A percentile compares a stretch with the other conserved stretches of the same genome.
Conservation (phyloP, 1,284 basidiomycete species). For the Hymenochaete sp. region DNA sequence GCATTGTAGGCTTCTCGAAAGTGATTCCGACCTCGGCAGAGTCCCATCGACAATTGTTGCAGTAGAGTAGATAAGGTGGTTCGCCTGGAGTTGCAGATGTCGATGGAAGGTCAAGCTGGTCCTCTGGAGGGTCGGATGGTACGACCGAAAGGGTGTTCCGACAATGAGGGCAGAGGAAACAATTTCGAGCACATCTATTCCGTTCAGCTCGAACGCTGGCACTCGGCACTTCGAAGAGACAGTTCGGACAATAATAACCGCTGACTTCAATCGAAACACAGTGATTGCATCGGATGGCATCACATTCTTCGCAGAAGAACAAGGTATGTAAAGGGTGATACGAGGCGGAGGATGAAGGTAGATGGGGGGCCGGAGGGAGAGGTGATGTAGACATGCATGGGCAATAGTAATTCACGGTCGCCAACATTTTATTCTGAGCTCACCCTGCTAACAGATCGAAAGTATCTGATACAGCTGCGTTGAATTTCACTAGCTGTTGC, state of each 20-base stretch:
- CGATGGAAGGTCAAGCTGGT: constrained; percentile 45
- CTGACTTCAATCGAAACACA: constrained; percentile 91
- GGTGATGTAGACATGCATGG: constrained; percentile 54
- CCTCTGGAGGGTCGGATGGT: constrained; percentile 74
- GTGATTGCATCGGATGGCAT: constrained; percentile 85
- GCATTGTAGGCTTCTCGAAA: constrained; percentile 93
- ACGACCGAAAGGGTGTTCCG: constrained; percentile 82
- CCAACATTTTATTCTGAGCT: constrained; percentile 36
- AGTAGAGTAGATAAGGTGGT: constrained; percentile 86
- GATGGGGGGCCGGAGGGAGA: constrained; percentile 64
- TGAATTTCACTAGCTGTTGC: no score
- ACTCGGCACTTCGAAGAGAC: constrained; percentile 96
- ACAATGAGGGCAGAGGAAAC: constrained; percentile 93
- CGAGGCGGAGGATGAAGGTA: constrained; percentile 61
- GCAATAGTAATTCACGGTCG: constrained; percentile 62
- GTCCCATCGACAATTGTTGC: constrained; percentile 92
- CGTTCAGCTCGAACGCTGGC: constrained; percentile 94
- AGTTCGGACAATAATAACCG: constrained; percentile 97
- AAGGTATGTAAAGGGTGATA: constrained; percentile 81
- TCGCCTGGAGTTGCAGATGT: constrained; percentile 54
- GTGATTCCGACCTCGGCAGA: constrained; percentile 83
- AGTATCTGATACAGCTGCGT: background rate
- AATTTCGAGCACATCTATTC: constrained; percentile 97
- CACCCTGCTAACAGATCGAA: no score
- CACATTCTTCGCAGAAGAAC: constrained; percentile 99